Evolutionary conservation across 2,329 filamentous ascomycete species (phyloP).

Genomic region (Sarocladium oryzae): DNA sequence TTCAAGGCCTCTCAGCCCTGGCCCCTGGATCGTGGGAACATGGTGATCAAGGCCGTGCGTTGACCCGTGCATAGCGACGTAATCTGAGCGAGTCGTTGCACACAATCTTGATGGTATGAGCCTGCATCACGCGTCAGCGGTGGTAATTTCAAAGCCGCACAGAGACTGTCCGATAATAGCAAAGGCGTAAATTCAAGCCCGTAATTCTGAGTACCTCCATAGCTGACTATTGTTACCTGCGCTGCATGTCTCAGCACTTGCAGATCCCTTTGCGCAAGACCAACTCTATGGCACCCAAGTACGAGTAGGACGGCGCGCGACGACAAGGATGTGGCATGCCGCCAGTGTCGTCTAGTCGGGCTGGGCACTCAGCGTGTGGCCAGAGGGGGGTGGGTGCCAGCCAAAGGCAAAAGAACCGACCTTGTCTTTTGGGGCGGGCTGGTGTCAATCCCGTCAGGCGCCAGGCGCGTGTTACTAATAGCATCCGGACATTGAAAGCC

Average conservation of each 20-base stretch:
- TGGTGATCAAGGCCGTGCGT: slow-evolving; percentile 4
- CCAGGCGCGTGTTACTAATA: no score
- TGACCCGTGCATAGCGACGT: not conserved
- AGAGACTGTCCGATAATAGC: no score
- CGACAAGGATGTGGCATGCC: not conserved
- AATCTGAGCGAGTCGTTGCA: slow-evolving; percentile 1
- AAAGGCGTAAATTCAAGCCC: not conserved
- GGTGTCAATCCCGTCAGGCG: no score
- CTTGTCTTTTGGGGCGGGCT: no score
- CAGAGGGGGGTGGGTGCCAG: not conserved
- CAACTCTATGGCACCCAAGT: not conserved
- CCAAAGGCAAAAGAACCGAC: no score
- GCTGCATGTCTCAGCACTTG: not conserved
- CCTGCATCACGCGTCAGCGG: not conserved
- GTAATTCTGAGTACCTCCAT: not conserved
- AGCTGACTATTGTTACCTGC: not conserved
- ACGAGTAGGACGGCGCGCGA: not conserved
- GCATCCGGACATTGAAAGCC: no score
- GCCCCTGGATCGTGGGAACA: slow-evolving; percentile 4
- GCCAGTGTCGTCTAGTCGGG: not conserved
- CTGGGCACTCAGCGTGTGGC: not conserved
- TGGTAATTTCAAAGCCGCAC: not conserved
- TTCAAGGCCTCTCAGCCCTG: not conserved
- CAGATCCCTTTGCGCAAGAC: slow-evolving; percentile 1
- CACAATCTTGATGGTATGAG: not conserved